Percentiles rank a stretch among this genome's conserved stretches.
phyloP scores from a whole-genome alignment of 2,329 filamentous ascomycete genomes.

The Fusarium sp. region DNA sequence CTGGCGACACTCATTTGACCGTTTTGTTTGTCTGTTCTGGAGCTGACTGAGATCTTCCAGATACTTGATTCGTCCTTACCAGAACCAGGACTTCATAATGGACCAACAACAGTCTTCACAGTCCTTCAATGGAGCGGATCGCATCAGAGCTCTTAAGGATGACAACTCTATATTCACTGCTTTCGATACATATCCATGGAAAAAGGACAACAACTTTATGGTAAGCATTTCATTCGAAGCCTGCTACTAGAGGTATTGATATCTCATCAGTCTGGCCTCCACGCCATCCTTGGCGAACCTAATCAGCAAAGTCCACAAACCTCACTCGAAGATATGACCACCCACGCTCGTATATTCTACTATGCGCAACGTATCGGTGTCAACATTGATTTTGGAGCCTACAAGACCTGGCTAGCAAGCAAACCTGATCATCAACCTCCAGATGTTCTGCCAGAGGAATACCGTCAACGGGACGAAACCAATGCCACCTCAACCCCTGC shows the following conservation, averaged over 20 bases:
- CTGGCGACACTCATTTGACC: slow-evolving; percentile 2
- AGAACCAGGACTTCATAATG: slow-evolving; percentile 9
- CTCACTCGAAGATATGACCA: slow-evolving; percentile 67
- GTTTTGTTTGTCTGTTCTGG: neutral
- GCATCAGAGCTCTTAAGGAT: slow-evolving; percentile 54
- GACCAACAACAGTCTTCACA: slow-evolving; percentile 33
- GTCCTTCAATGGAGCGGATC: slow-evolving; percentile 48
- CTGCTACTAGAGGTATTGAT: neutral
- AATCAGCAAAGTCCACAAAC: slow-evolving; percentile 54
- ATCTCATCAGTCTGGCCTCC: slow-evolving; percentile 63
- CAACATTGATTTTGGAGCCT: slow-evolving; percentile 72
- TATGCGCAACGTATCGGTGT: slow-evolving; percentile 63
- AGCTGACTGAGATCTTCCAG: slow-evolving; percentile 9
- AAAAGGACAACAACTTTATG: slow-evolving; percentile 74
- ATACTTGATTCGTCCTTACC: neutral
- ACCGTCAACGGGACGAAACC: slow-evolving; percentile 32
- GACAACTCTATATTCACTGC: slow-evolving; percentile 64
- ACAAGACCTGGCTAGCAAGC: slow-evolving; percentile 70
- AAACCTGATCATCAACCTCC: slow-evolving; percentile 50
- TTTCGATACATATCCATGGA: slow-evolving; percentile 75
- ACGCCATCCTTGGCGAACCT: slow-evolving; percentile 71
- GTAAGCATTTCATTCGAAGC: slow-evolving; percentile 50
- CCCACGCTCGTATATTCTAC: slow-evolving; percentile 76
- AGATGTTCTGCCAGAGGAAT: slow-evolving; percentile 52
- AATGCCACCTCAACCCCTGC: slow-evolving; percentile 22